Evolutionary conservation across 192 early-diverging fungal species (phyloP), one percentile per base, ranked within the genome.

Genomic region (Umbelopsis ramanniana): DNA sequence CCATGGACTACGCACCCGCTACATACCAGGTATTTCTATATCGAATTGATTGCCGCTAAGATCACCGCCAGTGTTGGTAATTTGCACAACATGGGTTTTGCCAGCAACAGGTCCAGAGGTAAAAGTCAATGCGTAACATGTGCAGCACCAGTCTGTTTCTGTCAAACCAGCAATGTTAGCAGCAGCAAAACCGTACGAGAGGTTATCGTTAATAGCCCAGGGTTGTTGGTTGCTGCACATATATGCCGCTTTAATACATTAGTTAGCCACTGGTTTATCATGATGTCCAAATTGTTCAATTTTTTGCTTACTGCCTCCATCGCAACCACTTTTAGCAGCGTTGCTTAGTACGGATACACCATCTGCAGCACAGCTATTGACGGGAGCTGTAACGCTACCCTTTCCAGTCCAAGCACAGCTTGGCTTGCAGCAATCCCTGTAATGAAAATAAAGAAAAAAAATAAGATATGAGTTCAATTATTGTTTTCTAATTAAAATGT

Each of bases 151-250:
- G 2, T 48, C 71, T 7, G 45, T 15, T 54, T 72, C 75, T 23
- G 37, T 52, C n/a, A 46, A 21, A 17, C 74, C 69, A 48, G 69
- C 55, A 35, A 75, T 70, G 37, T 46, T 75, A 26, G 74, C 69
- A 40, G 75, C 75, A 24, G 66, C 75, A 68, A 76, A 76, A 38
- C 70, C 75, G 46, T 76, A 76, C 9, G 74, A 22, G 14, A 75
- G 68, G 46, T 70, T 70, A 21, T 57, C 54, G 38, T 75, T 70
- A 12, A 69, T 23, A 12, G 47, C 53, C 74, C 67, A 75, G 29
- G 74, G 74, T 52, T 75, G 74, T 14, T 75, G 60, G 33, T 70
- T 47, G n/a, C 63, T 75, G 37, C 74, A 75, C 54, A 70, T 70
- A 21, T 75, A 75, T 48, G 68, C 74, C 21, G 63, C 72, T 74